Evolutionary conservation across 768 basidiomycete genomes (phyloP).

Genomic region (Lactifluus volemus): DNA sequence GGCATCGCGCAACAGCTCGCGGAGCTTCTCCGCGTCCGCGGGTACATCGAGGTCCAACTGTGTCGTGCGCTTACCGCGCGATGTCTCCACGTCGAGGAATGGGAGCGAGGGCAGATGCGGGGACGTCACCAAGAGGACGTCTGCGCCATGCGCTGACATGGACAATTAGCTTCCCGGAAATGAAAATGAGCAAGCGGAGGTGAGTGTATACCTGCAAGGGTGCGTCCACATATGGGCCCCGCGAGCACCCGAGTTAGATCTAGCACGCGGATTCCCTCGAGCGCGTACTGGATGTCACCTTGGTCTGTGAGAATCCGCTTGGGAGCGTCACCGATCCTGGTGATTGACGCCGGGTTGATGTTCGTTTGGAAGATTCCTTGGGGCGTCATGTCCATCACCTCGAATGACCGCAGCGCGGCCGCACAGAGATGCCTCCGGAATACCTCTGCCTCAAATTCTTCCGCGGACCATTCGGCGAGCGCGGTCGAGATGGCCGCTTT

Average conservation of each 20-base stretch:
- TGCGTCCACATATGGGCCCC: conserved; percentile 47
- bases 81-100: conserved; percentile 45
- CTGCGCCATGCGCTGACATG: conserved; percentile 44
- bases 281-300: conserved; percentile 24
- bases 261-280: conserved; percentile 45
- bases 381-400: conserved; percentile 41
- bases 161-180: background rate
- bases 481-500: conserved; percentile 9
- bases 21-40: conserved; percentile 29
- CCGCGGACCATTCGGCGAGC: conserved; percentile 11
- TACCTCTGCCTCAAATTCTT: conserved; percentile 14
- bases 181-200: background rate
- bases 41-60: conserved; percentile 42
- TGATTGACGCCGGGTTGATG: conserved; percentile 36
- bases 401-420: conserved; percentile 33
- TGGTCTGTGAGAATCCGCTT: conserved; percentile 22
- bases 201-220: conserved; percentile 40
- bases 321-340: conserved; percentile 42
- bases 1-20: conserved; percentile 31
- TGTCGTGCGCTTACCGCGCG: conserved; percentile 53
- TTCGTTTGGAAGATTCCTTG: conserved; percentile 36
- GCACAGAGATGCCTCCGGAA: conserved; percentile 14
- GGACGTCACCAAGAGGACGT: conserved; percentile 48
- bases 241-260: conserved; percentile 53
- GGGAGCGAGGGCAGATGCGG: conserved; percentile 46